phyloP scores from a whole-genome alignment of 768 basidiomycete species.

The Favolaschia claudopus region DNA sequence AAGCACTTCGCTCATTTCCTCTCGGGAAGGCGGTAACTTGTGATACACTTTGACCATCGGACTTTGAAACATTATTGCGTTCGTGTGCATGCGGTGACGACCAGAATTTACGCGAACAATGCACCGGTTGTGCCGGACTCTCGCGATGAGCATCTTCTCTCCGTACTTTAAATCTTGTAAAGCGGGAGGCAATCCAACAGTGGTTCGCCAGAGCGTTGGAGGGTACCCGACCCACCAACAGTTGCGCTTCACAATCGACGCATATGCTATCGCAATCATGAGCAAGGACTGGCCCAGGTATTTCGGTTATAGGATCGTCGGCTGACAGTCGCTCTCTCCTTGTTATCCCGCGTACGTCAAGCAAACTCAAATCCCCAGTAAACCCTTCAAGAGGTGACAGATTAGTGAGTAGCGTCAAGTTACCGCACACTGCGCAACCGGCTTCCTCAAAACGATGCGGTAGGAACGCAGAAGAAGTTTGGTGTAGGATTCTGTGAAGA shows the following conservation, averaged over 20 bases:
- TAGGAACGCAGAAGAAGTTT: too few species aligned
- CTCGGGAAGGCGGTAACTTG: conserved; percentile 37
- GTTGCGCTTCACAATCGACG: not conserved
- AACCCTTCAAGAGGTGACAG: too few species aligned
- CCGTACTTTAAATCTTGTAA: conserved; percentile 36
- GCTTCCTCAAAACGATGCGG: too few species aligned
- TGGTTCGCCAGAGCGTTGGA: conserved; percentile 40
- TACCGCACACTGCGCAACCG: too few species aligned
- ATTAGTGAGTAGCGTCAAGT: too few species aligned
- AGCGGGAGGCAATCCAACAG: conserved; percentile 43
- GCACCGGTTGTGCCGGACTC: conserved; percentile 38
- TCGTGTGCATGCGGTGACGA: conserved; percentile 40
- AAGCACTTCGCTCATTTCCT: conserved; percentile 42
- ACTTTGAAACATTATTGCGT: conserved; percentile 39
- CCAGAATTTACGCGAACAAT: conserved; percentile 40
- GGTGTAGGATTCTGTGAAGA: too few species aligned
- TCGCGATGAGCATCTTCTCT: conserved; percentile 39
- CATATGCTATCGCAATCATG: conserved; percentile 23
- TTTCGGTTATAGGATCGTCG: conserved; percentile 1
- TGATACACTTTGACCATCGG: conserved; percentile 41
- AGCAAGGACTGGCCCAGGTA: conserved; percentile 27
- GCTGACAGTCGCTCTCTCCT: conserved; percentile 12
- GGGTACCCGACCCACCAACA: conserved; percentile 30
- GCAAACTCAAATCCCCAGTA: too few species aligned
- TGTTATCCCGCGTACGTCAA: too few species aligned